Base-by-base conservation (phyloP, 75 land plant genomes). In the Selaginella moellendorffii region DNA sequence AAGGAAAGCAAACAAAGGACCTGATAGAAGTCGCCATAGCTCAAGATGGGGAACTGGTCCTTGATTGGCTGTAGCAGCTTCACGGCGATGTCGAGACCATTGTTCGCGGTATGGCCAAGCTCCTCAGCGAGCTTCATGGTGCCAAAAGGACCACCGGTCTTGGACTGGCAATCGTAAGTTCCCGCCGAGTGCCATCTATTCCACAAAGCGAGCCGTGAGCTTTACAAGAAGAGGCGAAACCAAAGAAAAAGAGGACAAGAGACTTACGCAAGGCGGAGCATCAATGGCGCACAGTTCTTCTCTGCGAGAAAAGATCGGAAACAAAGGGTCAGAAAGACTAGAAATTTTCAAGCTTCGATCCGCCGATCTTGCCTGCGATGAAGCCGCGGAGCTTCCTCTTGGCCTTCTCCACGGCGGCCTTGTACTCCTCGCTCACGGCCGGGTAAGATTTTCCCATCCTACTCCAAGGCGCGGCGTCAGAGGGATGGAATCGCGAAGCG, bases 181-280 rank as follows among this genome's bases (percentile, higher is more conserved):
- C 80, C 80, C 51, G 80, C 75, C 27, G 69, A 75, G 63, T 78
- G 80, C 80, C 79, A 78, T 53, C 80, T 78, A 65, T n/a, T n/a
- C n/a, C n/a, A n/a, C 20, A 23, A n/a, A 5, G 23, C 22, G 14
- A 29, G n/a, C n/a, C n/a, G n/a, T n/a, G n/a, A n/a, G n/a, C n/a
- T n/a, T n/a, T n/a, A n/a, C n/a, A n/a, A n/a, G n/a, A n/a, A 21
- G 2, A 25, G 2, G 30, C 1, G 0, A 29, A 0, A 10, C 27
- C 30, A 64, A 10, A 25, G 19, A 18, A 66, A 27, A 12, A 22
- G 1, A 70, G 17, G 28, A 52, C 24, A 2, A 1, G 25, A 31
- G 2, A 53, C 80, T 71, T 67, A 78, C 80, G 80, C 80, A 17
- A 78, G 24, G 26, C 80, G 74, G 27, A 78, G 25, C 24, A 78